Evolutionary conservation across 352 stramenopile genomes (phyloP), one percentile per base, ranked within the genome.

Genomic region (Phytophthora fragariae): DNA sequence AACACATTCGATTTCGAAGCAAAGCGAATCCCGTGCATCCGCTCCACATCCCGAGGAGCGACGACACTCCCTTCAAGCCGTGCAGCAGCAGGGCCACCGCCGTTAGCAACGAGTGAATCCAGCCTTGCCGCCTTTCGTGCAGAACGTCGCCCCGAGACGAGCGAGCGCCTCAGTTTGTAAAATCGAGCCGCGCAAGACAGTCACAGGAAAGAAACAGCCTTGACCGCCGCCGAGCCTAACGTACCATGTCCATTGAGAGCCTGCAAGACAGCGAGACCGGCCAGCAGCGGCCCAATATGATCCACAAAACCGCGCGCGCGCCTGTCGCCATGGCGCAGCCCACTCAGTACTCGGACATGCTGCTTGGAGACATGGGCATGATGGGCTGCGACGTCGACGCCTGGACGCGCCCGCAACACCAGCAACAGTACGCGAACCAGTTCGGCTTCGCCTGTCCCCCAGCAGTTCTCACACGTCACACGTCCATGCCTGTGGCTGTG

Each of bases 321-420:
- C 61, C 57, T 11, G 55, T 65, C 17, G 57, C 68, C 27, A 73
- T 81, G 57, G 46, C 72, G 41, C 76, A 76, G 14, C 75, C 72
- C 55, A 58, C 59, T 6, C 74, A 71, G 44, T 81, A 76, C 61
- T 63, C 67, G 35, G 84, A 94, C 70, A 81, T 86, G 65, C 72
- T 94, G 37, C 81, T 94, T 0, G 79, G 74, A 37, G 84, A 91
- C 33, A 90, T 92, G 64, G 73, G 72, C 41, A 89, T 92, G 75
- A 91, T 94, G 81, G 81, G 81, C 67, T 79, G 82, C 47, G 84
- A 93, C 50, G 82, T 91, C 29, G 82, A 89, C 57, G 68, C 77
- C 6, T 93, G 86, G 44, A 68, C 79, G n/a, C 73, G 77, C n/a
- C n/a, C 68, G 24, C 62, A 75, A 37, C 68, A 56, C 44, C 72